phyloP scores from a whole-genome alignment of 2,329 filamentous ascomycete species.

The Penicillium sp. region DNA sequence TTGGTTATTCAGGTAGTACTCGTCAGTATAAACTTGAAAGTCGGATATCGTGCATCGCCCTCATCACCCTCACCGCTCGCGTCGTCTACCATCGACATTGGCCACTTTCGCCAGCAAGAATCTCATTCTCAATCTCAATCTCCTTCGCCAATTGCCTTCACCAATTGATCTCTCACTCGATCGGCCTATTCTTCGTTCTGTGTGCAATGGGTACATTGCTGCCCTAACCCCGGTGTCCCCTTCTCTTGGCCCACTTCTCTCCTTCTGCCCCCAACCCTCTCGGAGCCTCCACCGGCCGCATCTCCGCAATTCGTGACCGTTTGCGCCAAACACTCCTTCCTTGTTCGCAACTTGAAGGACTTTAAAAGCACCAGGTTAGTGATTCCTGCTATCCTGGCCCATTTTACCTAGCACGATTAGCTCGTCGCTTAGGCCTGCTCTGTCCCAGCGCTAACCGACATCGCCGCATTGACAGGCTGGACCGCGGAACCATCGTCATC shows the following conservation, averaged over 20 bases:
- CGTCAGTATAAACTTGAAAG: too few species aligned
- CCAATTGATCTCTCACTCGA: neutral
- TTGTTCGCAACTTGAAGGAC: neutral
- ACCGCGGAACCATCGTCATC: conserved; percentile 24
- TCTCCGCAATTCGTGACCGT: conserved; percentile 7
- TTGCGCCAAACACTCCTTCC: neutral
- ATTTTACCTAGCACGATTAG: conserved; percentile 5
- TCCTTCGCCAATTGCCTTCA: neutral
- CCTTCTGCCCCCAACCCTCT: conserved; percentile 11
- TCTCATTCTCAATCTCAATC: too few species aligned
- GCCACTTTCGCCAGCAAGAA: too few species aligned
- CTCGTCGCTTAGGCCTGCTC: conserved; percentile 5
- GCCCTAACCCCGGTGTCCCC: conserved; percentile 11
- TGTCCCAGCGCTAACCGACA: conserved; percentile 16
- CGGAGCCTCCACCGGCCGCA: conserved; percentile 4
- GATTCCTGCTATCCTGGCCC: neutral
- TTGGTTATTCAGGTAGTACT: too few species aligned
- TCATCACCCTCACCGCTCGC: too few species aligned
- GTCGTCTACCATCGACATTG: too few species aligned
- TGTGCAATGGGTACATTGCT: conserved; percentile 20
- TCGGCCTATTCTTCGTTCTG: neutral
- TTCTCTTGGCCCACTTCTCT: conserved; percentile 10
- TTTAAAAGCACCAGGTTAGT: neutral
- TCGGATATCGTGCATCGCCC: too few species aligned
- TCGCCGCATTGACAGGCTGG: conserved; percentile 22